Evolutionary conservation across 768 basidiomycete genomes (phyloP).

Genomic region (Leccinum boreale): DNA sequence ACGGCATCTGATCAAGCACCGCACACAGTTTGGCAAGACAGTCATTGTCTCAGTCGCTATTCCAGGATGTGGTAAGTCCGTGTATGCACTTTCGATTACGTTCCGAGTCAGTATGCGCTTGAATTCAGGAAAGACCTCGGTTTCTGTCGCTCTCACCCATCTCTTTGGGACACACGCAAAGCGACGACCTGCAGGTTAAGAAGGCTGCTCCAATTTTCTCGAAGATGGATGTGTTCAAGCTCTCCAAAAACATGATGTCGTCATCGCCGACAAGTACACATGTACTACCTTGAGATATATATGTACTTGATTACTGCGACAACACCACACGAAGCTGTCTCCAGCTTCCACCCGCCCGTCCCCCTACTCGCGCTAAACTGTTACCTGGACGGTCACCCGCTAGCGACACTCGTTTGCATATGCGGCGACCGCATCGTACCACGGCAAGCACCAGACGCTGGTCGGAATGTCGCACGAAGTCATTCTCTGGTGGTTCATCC

Average conservation of each 20-base stretch:
- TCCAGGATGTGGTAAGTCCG: slow-evolving; percentile 80
- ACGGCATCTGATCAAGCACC: too few relatives aligned
- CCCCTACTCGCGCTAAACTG: slow-evolving; percentile 83
- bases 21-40: slow-evolving; percentile 62
- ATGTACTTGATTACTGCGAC: slow-evolving; percentile 24
- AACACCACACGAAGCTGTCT: slow-evolving; percentile 67
- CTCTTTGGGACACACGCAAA: slow-evolving; percentile 94
- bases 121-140: slow-evolving; percentile 78
- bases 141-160: slow-evolving; percentile 72
- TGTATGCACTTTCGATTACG: background rate
- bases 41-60: slow-evolving; percentile 87
- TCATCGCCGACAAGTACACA: slow-evolving; percentile 88
- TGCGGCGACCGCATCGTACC: slow-evolving; percentile 73
- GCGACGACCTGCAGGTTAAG: slow-evolving; percentile 82
- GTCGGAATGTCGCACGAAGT: slow-evolving; percentile 64
- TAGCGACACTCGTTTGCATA: slow-evolving; percentile 63
- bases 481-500: slow-evolving; percentile 73
- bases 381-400: slow-evolving; percentile 52
- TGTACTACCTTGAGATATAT: background rate
- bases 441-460: slow-evolving; percentile 89
- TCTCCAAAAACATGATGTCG: slow-evolving; percentile 68
- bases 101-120: too few relatives aligned
- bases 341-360: slow-evolving; percentile 47
- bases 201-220: slow-evolving; percentile 65
- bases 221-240: slow-evolving; percentile 63